These are phyloP conservation scores for Tinospora cordifolia DNA, from an alignment of 164 flowering plant species.

Conservation along the genomic window DNA sequence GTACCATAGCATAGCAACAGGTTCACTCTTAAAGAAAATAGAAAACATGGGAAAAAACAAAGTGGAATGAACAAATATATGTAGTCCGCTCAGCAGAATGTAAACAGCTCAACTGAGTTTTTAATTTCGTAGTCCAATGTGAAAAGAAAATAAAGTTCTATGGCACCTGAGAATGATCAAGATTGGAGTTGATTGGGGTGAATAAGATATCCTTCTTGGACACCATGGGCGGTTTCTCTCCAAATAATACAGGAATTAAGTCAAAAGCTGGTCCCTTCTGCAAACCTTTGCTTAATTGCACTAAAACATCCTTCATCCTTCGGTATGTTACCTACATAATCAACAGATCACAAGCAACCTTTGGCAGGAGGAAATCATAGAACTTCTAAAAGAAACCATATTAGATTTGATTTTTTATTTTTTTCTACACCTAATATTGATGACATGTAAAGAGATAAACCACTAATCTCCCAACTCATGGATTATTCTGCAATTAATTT, in stretches of 20 bases:
- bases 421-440: neutral
- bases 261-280: constrained; percentile 90
- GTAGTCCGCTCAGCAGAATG: neutral
- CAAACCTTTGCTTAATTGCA: constrained; percentile 85
- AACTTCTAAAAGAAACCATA: neutral
- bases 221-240: constrained; percentile 61
- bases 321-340: constrained; percentile 78
- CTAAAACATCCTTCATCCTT: constrained; percentile 86
- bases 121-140: neutral
- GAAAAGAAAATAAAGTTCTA: constrained; percentile 1
- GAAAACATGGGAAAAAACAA: neutral
- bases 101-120: neutral
- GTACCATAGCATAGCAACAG: neutral
- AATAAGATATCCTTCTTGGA: constrained; percentile 57
- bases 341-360: constrained; percentile 2
- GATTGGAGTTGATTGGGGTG: constrained; percentile 59
- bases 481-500: neutral
- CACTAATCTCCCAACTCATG: neutral
- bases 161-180: constrained; percentile 87
- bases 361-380: neutral
- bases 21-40: neutral
- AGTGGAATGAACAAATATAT: neutral
- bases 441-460: too few species aligned
- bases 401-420: neutral
- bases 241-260: constrained; percentile 84